Percentiles rank a stretch among this genome's conserved stretches.
Conservation (phyloP, 75 land plant species). For the Chamaecyparis obtusa region DNA sequence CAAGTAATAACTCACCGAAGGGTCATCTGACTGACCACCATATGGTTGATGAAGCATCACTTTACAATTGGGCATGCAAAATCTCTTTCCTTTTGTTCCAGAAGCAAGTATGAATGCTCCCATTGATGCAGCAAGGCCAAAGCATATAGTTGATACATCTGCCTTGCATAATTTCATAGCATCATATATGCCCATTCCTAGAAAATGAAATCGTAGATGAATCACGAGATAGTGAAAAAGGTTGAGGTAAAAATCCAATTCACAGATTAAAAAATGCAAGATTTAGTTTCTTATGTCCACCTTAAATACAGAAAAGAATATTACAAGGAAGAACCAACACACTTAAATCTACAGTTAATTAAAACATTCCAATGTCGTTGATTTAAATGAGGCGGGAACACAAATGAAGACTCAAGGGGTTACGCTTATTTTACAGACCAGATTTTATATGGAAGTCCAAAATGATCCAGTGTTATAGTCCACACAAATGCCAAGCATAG, state of each 20-base stretch:
- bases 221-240: not conserved
- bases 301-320: not conserved
- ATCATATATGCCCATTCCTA: slow-evolving; percentile 99
- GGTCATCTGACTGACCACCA: slow-evolving; percentile 74
- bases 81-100: slow-evolving; percentile 93
- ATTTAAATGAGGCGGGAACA: not conserved
- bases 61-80: slow-evolving; percentile 96
- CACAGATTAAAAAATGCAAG: not conserved
- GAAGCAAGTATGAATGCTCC: slow-evolving; percentile 96
- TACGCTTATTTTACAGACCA: not conserved
- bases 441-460: not conserved
- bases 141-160: slow-evolving; percentile 91
- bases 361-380: not conserved
- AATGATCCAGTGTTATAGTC: not conserved
- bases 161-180: slow-evolving; percentile 97
- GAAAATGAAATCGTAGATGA: not conserved
- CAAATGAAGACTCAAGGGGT: not conserved
- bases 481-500: not conserved
- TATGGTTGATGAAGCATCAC: slow-evolving; percentile 99
- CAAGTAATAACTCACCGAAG: slow-evolving; percentile 42
- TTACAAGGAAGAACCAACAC: not conserved
- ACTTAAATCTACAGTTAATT: not conserved
- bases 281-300: not conserved
- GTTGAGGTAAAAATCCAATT: not conserved
- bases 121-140: slow-evolving; percentile 98